These are phyloP conservation scores for Pichia sp. DNA, from an alignment of 1,139 yeast genomes.

Conservation along the genomic window DNA sequence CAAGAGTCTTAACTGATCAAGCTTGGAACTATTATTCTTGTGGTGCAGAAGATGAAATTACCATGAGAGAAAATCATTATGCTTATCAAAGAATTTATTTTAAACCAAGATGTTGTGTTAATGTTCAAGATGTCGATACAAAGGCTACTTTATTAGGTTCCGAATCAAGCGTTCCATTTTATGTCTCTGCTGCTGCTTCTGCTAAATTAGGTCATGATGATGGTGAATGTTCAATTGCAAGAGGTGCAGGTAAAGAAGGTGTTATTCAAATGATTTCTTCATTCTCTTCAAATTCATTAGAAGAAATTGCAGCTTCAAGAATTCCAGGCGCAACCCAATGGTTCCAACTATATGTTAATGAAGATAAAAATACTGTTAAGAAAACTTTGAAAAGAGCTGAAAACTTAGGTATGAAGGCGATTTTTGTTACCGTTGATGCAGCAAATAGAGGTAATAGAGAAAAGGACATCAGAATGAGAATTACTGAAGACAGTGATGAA, in stretches of 20 bases:
- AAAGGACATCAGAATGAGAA: conserved; percentile 52
- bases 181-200: conserved; percentile 70
- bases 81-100: conserved; percentile 33
- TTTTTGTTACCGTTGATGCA: conserved; percentile 62
- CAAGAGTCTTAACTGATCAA: conserved; percentile 27
- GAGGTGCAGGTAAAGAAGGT: conserved; percentile 55
- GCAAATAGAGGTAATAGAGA: conserved; percentile 62
- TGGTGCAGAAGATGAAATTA: conserved; percentile 33
- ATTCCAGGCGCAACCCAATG: conserved; percentile 60
- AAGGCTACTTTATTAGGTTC: conserved; percentile 40
- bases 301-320: conserved; percentile 53
- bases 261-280: conserved; percentile 50
- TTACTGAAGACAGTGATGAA: conserved; percentile 40
- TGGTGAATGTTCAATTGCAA: conserved; percentile 68
- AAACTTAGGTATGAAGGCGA: conserved; percentile 39
- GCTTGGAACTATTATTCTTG: conserved; percentile 33
- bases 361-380: conserved; percentile 56
- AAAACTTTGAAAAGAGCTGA: conserved; percentile 45
- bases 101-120: conserved; percentile 31
- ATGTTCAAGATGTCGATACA: conserved; percentile 33
- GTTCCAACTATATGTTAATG: conserved; percentile 84
- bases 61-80: conserved; percentile 32
- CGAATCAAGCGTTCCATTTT: conserved; percentile 52
- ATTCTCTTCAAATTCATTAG: conserved; percentile 49
- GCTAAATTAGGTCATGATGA: conserved; percentile 72